Evolutionary conservation across 2,329 filamentous ascomycete genomes (phyloP), one percentile per base, ranked within the genome.

Genomic region (Huntiella omanensis): DNA sequence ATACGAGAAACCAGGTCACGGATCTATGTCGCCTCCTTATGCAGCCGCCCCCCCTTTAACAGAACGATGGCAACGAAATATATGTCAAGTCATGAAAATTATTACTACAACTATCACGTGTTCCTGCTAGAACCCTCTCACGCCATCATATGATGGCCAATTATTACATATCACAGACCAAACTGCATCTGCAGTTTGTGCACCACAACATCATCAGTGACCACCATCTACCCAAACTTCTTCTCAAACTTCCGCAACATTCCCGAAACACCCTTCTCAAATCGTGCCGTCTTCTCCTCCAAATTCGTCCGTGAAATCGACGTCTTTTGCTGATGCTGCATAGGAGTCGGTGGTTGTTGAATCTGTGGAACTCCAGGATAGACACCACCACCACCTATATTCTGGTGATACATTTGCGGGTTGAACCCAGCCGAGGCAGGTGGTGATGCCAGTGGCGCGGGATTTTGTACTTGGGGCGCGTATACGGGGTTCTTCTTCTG

Each of bases 161-260:
- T 28, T 28, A 28, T 11, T 33, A 16, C 3, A 33, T 10, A 13
- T 19, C 33, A 37, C 22, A 36, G 4, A 12, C 10, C 16, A 17
- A 44, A 7, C 28, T 17, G 8, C 33, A 19, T 13, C 13, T 15
- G 38, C 10, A 7, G 33, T 17, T 17, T 37, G 13, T 16, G 22
- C 22, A 28, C 8, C 22, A 28, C 22, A 28, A 28, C 22, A 7
- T 28, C 22, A 7, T 7, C 22, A 2, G 22, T 28, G 22, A 28
- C 22, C 22, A 28, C 8, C 6, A 4, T 47, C 13, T 40, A 75
- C 0, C 68, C 69, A 61, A 80, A 77, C 57, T 75, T 81, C 73
- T 83, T 84, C 64, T 86, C 81, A 60, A 86, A 70, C 63, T 78
- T 83, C 69, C 80, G 84, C 53, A 86, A 60, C 66, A 85, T 78